Base-by-base conservation (phyloP, 78 protist genomes). In the Neovahlkampfia damariscottae region DNA sequence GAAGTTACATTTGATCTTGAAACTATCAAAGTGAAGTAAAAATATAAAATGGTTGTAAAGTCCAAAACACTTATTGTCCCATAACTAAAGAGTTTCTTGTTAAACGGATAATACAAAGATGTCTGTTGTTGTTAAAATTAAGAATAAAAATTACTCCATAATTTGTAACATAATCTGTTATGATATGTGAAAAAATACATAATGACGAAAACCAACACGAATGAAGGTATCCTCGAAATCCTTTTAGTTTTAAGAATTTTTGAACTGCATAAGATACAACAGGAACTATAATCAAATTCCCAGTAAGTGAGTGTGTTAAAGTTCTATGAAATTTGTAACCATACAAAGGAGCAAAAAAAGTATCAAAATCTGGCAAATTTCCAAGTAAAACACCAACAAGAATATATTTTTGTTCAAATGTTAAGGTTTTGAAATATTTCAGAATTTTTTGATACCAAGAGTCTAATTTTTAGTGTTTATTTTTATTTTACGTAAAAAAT, bases 131-230 rank as follows among this genome's bases (percentile, higher is more conserved):
- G 62, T 50, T 19, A 50, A 19, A 19, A 50, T 19, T 50, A n/a
- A n/a, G 62, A 50, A 50, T 19, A 19, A n/a, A 50, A 50, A 19
- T 50, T 50, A 50, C 62, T 50, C 62, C 62, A 50, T 50, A 50
- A 50, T 50, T 50, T 50, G 62, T 50, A 19, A 50, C 62, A 50
- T 50, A 50, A 50, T 50, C 62, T 50, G 62, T 50, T n/a, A 50
- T 19, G 19, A 50, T 50, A 19, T 50, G 62, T 19, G 62, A 50
- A 50, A 19, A 50, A n/a, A 50, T 19, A 19, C 62, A 50, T 50
- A 50, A 50, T 19, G 19, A 50, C 19, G 62, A 50, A n/a, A 50
- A 19, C 62, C 62, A 50, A n/a, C 19, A 19, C 19, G 34, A 50
- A 50, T 50, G 62, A 50, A 19, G 19, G 62, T 50, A 50, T 50